Evolutionary conservation across 495 filamentous ascomycete species (phyloP).

Genomic region (Alectoria sarmentosa): DNA sequence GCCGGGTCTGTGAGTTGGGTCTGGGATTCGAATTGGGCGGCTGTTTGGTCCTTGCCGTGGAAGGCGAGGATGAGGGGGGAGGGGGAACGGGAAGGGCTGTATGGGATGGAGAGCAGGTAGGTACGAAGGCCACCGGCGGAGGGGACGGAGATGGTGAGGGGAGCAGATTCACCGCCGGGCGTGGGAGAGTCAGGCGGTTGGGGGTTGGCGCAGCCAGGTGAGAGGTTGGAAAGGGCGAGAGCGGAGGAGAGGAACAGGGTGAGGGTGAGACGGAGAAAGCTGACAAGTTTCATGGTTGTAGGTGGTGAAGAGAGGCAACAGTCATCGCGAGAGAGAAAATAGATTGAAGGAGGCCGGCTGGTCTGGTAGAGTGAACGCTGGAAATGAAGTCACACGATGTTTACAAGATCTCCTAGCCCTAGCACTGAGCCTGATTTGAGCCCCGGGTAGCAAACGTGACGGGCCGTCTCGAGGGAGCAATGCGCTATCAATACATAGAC

Average conservation of each 20-base stretch:
- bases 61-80: conserved; percentile 6
- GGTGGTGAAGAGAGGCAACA: background rate
- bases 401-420: background rate
- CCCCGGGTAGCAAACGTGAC: background rate
- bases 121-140: background rate
- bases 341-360: background rate
- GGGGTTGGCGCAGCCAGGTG: conserved; percentile 2
- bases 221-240: background rate
- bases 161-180: background rate
- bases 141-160: background rate
- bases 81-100: background rate
- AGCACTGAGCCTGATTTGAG: background rate
- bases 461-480: too few relatives aligned
- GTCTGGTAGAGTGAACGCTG: too few relatives aligned
- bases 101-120: background rate
- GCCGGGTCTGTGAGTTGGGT: background rate
- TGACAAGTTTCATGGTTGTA: background rate
- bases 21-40: background rate
- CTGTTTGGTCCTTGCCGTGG: conserved; percentile 11
- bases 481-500: background rate
- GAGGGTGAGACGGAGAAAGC: background rate
- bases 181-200: background rate
- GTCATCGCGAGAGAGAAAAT: background rate
- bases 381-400: too few relatives aligned
- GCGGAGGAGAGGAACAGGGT: background rate